A percentile compares a stretch with the other conserved stretches of the same genome.
Conservation (phyloP, 192 early-diverging fungal species). For the Radiomyces spectabilis region DNA sequence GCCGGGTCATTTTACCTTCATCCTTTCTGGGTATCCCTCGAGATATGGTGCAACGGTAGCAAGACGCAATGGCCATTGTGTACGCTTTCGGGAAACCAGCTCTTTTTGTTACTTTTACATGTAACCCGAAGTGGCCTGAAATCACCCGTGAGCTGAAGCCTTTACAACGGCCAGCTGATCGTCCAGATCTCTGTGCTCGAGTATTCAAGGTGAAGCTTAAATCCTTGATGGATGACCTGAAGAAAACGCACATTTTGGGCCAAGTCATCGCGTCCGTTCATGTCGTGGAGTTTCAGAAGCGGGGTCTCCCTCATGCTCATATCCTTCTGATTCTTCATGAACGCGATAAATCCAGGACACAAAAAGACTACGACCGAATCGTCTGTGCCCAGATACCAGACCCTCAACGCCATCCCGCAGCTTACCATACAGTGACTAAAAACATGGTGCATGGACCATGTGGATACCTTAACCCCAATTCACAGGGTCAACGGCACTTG, state of each 20-base stretch:
- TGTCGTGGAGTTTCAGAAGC: conserved; percentile 34
- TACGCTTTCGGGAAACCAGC: neutral
- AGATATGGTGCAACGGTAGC: conserved; percentile 20
- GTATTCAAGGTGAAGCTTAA: conserved; percentile 15
- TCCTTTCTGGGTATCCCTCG: conserved; percentile 10
- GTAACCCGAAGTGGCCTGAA: too few relatives aligned
- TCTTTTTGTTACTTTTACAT: conserved; percentile 18
- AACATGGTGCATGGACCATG: conserved; percentile 22
- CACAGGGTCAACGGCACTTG: conserved; percentile 15
- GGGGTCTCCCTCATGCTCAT: conserved; percentile 30
- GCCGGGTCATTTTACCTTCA: conserved; percentile 10
- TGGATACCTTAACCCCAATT: neutral
- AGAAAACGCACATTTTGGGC: conserved; percentile 8
- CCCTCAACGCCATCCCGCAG: neutral
- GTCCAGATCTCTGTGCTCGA: conserved; percentile 8
- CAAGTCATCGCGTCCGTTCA: conserved; percentile 17
- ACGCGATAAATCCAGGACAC: neutral
- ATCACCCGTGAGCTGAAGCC: neutral
- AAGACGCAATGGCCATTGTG: conserved; percentile 24
- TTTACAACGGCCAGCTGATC: neutral
- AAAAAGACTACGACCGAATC: neutral
- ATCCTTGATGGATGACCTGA: conserved; percentile 5
- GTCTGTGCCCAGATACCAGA: conserved; percentile 18
- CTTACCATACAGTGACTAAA: conserved; percentile 7
- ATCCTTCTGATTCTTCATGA: conserved; percentile 25